These are phyloP conservation scores for Solanum hybrid DNA, from an alignment of 305 asterid genomes.

Conservation along the genomic window DNA sequence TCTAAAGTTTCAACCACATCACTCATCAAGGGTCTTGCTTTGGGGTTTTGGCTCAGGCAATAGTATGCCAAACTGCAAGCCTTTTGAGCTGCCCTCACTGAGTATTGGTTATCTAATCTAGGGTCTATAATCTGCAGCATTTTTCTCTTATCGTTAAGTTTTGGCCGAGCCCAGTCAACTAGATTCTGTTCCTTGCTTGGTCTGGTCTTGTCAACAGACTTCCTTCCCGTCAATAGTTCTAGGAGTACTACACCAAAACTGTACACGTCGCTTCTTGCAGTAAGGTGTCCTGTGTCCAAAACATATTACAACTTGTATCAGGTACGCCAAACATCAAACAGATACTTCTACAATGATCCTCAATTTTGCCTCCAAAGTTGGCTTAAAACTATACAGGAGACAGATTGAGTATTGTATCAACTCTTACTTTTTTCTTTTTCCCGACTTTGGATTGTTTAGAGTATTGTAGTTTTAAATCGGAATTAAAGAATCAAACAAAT, in stretches of 20 bases:
- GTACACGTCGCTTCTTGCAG: slow-evolving; percentile 96
- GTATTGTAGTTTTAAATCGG: not conserved
- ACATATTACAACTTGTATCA: not conserved
- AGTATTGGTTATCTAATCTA: slow-evolving; percentile 80
- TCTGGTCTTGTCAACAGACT: slow-evolving; percentile 94
- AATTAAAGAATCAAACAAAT: not conserved
- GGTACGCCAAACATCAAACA: not conserved
- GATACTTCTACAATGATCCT: not conserved
- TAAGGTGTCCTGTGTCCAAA: slow-evolving; percentile 66
- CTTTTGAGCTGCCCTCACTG: slow-evolving; percentile 91
- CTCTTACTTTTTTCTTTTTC: not conserved
- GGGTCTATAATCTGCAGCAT: slow-evolving; percentile 96
- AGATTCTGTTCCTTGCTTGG: slow-evolving; percentile 96
- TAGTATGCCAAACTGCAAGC: slow-evolving; percentile 98
- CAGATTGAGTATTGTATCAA: not conserved
- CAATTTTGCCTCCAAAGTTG: not conserved
- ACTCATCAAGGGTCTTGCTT: slow-evolving; percentile 96
- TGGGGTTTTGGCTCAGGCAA: slow-evolving; percentile 95
- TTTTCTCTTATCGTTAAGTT: slow-evolving; percentile 84
- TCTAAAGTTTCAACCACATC: slow-evolving; percentile 96
- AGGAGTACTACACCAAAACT: slow-evolving; percentile 99
- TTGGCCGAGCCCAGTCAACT: slow-evolving; percentile 98
- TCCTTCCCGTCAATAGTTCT: slow-evolving; percentile 94
- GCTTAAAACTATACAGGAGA: not conserved
- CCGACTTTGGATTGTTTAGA: not conserved